Conservation (phyloP, 2,329 filamentous ascomycete species). For the Uncinocarpus reesii region DNA sequence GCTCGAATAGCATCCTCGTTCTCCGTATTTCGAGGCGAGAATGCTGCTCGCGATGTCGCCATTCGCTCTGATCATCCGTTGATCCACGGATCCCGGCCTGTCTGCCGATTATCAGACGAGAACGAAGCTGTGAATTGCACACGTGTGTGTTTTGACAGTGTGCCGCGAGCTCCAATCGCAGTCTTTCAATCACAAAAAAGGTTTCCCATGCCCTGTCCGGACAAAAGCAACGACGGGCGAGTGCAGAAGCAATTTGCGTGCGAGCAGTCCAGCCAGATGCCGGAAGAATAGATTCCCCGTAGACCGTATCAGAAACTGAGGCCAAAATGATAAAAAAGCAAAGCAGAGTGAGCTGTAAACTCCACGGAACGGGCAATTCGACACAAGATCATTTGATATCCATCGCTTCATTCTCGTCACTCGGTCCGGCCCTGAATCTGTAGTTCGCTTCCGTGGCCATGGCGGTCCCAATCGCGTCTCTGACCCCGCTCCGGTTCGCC, state of each 20-base stretch:
- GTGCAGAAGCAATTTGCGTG: not conserved
- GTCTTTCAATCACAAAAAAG: not conserved
- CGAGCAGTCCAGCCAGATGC: not conserved
- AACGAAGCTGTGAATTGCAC: slow-evolving; percentile 2
- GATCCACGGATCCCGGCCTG: slow-evolving; percentile 4
- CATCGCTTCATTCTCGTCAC: not conserved
- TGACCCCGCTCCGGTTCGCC: slow-evolving; percentile 28
- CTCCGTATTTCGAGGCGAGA: slow-evolving; percentile 1
- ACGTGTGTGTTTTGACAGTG: not conserved
- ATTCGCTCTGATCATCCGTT: not conserved
- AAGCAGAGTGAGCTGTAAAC: not conserved
- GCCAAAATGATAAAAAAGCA: no score
- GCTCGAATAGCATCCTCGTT: not conserved
- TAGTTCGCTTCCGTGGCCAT: slow-evolving; percentile 20
- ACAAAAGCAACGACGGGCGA: no score
- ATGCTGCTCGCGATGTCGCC: not conserved
- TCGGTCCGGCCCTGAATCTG: not conserved
- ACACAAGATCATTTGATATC: not conserved
- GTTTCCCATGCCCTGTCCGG: no score
- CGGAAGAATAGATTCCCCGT: not conserved
- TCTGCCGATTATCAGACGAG: not conserved
- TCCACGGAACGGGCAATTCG: not conserved
- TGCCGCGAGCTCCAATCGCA: not conserved
- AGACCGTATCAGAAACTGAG: not conserved
- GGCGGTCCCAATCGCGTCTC: slow-evolving; percentile 28